A percentile compares a stretch with the other conserved stretches of the same genome.
phyloP scores from a whole-genome alignment of 768 basidiomycete species.

The Psilocybe tampanensis region DNA sequence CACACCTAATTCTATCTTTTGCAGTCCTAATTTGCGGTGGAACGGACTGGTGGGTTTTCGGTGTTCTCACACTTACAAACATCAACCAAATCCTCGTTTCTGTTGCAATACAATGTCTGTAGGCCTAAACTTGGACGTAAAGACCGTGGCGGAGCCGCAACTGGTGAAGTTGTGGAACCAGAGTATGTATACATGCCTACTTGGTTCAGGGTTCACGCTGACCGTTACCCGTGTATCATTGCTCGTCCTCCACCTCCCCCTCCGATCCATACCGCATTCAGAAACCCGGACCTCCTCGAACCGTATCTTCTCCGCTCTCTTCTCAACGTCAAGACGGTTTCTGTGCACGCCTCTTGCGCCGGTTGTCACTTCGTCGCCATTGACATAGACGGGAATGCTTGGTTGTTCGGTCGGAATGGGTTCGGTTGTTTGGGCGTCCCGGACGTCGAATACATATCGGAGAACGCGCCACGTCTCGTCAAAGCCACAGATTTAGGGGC shows the following conservation, averaged over 20 bases:
- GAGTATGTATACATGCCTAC: slow-evolving; percentile 32
- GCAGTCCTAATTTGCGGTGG: slow-evolving; percentile 85
- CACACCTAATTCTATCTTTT: slow-evolving; percentile 22
- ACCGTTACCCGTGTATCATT: slow-evolving; percentile 2
- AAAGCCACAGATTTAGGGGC: slow-evolving; percentile 66
- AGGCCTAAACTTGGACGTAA: slow-evolving; percentile 82
- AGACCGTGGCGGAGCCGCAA: slow-evolving; percentile 55
- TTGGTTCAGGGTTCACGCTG: slow-evolving; percentile 5
- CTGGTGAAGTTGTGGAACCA: slow-evolving; percentile 41
- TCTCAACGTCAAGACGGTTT: slow-evolving; percentile 72
- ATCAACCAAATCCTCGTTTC: slow-evolving; percentile 22
- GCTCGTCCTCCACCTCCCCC: neutral
- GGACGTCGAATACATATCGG: slow-evolving; percentile 62
- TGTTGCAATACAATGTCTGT: slow-evolving; percentile 13
- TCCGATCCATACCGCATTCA: slow-evolving; percentile 25
- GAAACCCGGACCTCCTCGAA: slow-evolving; percentile 80
- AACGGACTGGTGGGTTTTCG: slow-evolving; percentile 74
- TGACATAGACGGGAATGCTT: slow-evolving; percentile 78
- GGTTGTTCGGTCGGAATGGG: slow-evolving; percentile 88
- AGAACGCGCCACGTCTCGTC: slow-evolving; percentile 70
- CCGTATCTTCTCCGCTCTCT: slow-evolving; percentile 91
- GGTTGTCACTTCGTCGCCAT: slow-evolving; percentile 78
- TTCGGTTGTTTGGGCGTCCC: slow-evolving; percentile 66
- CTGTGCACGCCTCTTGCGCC: slow-evolving; percentile 75
- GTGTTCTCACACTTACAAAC: slow-evolving; percentile 30